Base-by-base conservation (phyloP, 257 asterid genomes). In the Nicotiana paniculata region DNA sequence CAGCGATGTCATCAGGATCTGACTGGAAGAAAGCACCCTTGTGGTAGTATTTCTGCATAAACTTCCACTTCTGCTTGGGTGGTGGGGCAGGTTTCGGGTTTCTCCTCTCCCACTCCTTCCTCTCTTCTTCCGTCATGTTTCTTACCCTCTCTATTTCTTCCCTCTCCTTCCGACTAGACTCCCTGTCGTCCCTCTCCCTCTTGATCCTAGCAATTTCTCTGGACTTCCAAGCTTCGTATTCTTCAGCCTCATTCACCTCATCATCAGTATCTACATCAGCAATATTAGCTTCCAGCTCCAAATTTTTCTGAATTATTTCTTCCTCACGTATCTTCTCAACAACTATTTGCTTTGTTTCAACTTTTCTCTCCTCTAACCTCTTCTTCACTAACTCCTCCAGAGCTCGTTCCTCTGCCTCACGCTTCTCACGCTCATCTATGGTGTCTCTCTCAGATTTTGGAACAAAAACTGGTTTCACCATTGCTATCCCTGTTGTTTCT, bases 71-170 rank as follows among this genome's bases (percentile, higher is more conserved):
- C 67, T 85, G 88, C 86, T 96, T 94, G 61, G 86, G 3, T 66
- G 84, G 78, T 3, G 86, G 51, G 64, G 87, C 80, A 78, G 93
- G 87, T 80, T 88, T 96, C 0, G 96, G 97, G 85, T 96, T 96
- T 91, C 89, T 96, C 91, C 98, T 94, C 86, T 96, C 99, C 97
- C 97, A 96, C 87, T 96, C 98, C 81, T 95, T 90, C 88, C 97
- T 87, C 91, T 96, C 97, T 85, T 96, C 98, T 86, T 94, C 98
- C 0, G 97, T 93, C 99, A 96, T 96, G 88, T 92, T 96, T 83
- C 99, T 89, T 58, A 96, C 93, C 88, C 81, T 94, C 89, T 94
- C 98, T 83, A 94, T 92, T 89, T 94, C 98, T 87, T 94, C 98
- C 89, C 85, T 93, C 91, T 94, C 98, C 95, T 90, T 96, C 91